Conservation (phyloP, 495 filamentous ascomycete species). For the Talaromyces trachyspermus region DNA sequence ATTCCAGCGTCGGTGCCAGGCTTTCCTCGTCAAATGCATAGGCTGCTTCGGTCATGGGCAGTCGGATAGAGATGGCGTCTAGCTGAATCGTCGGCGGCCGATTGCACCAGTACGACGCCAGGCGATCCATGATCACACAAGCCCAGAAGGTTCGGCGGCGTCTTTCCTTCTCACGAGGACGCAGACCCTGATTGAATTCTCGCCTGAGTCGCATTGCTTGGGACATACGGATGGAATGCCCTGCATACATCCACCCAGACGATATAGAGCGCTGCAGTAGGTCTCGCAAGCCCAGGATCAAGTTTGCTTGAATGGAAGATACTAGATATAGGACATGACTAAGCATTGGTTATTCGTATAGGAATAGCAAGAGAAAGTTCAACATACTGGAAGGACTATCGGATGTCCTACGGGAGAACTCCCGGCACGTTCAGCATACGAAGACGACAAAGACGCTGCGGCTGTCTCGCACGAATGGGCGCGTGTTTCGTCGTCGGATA, state of each 20-base stretch:
- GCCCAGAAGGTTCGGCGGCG: background rate
- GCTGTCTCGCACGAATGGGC: background rate
- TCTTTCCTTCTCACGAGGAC: conserved; percentile 1
- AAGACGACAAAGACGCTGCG: background rate
- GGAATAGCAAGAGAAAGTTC: background rate
- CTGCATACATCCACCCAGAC: background rate
- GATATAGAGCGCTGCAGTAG: background rate
- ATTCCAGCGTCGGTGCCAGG: background rate
- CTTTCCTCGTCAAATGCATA: conserved; percentile 2
- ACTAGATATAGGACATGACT: background rate
- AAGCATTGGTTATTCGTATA: background rate
- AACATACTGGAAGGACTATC: conserved; percentile 1
- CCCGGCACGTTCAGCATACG: background rate
- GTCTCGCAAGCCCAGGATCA: background rate
- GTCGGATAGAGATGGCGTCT: background rate
- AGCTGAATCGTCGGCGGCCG: background rate
- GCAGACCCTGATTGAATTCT: background rate
- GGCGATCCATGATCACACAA: background rate
- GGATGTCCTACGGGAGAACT: background rate
- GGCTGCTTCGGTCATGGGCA: background rate
- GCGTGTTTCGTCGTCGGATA: background rate
- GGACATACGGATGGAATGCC: background rate
- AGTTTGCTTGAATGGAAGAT: conserved; percentile 1
- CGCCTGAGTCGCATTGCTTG: background rate
- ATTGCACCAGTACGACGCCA: conserved; percentile 1